Percentiles rank a stretch among this genome's conserved stretches.
Conservation (phyloP, 2,329 filamentous ascomycete genomes). For the Fusarium pseudonygamai region DNA sequence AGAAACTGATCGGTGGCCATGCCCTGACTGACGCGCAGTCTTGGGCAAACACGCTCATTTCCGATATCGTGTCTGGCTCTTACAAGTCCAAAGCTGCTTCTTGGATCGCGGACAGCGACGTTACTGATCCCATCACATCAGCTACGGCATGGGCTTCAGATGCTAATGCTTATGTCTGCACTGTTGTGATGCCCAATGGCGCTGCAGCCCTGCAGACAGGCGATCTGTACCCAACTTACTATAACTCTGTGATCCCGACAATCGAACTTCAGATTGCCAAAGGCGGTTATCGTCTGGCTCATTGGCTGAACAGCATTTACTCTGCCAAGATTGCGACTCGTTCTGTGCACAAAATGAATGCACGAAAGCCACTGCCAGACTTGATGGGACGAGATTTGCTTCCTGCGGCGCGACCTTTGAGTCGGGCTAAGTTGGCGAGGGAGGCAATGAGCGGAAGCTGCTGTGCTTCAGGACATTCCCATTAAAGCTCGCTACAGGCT, state of each 20-base stretch:
- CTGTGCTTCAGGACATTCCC: neutral
- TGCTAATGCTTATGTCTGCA: neutral
- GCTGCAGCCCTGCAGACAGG: neutral
- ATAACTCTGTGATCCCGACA: neutral
- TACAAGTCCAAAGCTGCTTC: neutral
- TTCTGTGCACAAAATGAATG: neutral
- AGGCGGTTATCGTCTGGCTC: neutral
- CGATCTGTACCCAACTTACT: neutral
- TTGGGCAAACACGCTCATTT: slow-evolving; percentile 1
- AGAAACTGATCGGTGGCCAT: neutral
- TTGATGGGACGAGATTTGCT: neutral
- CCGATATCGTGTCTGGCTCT: neutral
- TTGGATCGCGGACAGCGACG: neutral
- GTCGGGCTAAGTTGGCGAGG: neutral
- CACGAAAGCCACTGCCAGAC: neutral
- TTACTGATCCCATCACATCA: neutral
- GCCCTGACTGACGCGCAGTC: slow-evolving; percentile 3
- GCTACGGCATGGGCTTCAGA: neutral
- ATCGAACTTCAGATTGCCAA: slow-evolving; percentile 6
- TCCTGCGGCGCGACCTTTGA: neutral
- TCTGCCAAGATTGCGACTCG: neutral
- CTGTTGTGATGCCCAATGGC: neutral
- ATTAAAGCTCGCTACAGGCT: neutral
- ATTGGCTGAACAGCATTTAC: slow-evolving; percentile 6
- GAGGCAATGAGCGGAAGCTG: neutral